Base-by-base conservation (phyloP, 352 stramenopile species). In the Elongisporangium anandrum region DNA sequence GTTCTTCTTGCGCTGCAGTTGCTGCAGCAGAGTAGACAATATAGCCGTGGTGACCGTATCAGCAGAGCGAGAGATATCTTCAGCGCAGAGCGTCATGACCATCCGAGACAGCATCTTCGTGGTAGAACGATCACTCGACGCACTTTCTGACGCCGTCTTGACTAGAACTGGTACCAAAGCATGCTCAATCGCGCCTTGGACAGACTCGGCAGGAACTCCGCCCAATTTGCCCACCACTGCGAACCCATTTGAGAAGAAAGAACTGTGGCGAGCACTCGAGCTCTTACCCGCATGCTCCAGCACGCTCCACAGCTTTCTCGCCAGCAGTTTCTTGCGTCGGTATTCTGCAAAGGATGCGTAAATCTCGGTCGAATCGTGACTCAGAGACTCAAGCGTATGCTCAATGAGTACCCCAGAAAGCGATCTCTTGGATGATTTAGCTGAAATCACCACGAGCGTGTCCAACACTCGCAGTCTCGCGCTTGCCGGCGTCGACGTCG, bases 221-320 rank as follows among this genome's bases (percentile, higher is more conserved):
- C 34, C 34, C 34, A 45, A 45, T 45, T 45, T 61, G 20, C 59
- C 53, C 8, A 69, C 19, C 4, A 67, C 41, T 0, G 57, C 66
- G 47, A 85, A 80, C 45, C 68, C 69, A 13, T 68, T 72, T 29
- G 65, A 68, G 39, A 72, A 77, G 54, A 80, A 72, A 22, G 64
- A 58, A 5, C 63, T 9, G n/a, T 53, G 26, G 7, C 58, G 24
- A 4, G 10, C 9, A 19, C 12, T 45, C 5, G 3, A 17, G 13
- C 41, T 39, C n/a, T 23, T 56, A 17, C 3, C 57, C 45, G 68
- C 29, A 54, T 39, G 63, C 23, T 58, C 66, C 17, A 84, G 53
- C 10, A 81, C 54, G 24, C 68, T 56, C 75, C 75, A 84, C 3
- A 82, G 56, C 54, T 76, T 76, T 3, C 59, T 60, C 5, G 70